Evolutionary conservation across 2,329 filamentous ascomycete genomes (phyloP), one percentile per base, ranked within the genome.

Genomic region (Neopestalotiopsis clavispora): DNA sequence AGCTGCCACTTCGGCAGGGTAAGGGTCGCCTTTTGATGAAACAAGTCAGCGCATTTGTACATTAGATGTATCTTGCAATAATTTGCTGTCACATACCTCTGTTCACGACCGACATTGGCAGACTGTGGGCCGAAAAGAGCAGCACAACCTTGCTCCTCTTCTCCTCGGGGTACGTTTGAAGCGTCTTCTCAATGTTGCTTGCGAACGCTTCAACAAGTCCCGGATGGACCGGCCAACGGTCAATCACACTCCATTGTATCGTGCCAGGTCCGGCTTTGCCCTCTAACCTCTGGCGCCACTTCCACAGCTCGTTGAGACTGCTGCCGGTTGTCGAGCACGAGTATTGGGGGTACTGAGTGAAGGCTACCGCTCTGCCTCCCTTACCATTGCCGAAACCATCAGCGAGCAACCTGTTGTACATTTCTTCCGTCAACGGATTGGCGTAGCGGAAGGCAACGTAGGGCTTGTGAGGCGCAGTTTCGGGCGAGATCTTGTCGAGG

Each of bases 391-490:
- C 95, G 78, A 98, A 97, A 0, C 96, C 96, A 78, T 99, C 96
- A 7, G 90, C 90, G 30, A 99, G 83, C 72, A 99, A 81, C 75
- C 89, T 88, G 67, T 89, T 86, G 79, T 99, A 98, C 90, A 95
- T 97, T 74, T 97, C 90, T 82, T 98, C 96, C 2, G 96, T 99
- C 77, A 99, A 82, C 1, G 96, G 96, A 71, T 95, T 87, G 14
- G 97, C 95, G 78, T 99, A 99, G 71, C 96, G 92, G 80, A 99
- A 99, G 14, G 96, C 95, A 61, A 98, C 94, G 77, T 99, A 99
- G 9, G 96, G 96, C 80, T 96, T 98, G 80, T 99, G 96, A 5
- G 96, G 96, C 3, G 96, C 96, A 1, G 95, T 97, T 78, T 97
- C 92, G 5, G 96, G 96, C 1, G 92, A 97, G 70, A 94, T 92